Evolutionary conservation across 345 rosid species (phyloP).

Genomic region (Punica granatum): DNA sequence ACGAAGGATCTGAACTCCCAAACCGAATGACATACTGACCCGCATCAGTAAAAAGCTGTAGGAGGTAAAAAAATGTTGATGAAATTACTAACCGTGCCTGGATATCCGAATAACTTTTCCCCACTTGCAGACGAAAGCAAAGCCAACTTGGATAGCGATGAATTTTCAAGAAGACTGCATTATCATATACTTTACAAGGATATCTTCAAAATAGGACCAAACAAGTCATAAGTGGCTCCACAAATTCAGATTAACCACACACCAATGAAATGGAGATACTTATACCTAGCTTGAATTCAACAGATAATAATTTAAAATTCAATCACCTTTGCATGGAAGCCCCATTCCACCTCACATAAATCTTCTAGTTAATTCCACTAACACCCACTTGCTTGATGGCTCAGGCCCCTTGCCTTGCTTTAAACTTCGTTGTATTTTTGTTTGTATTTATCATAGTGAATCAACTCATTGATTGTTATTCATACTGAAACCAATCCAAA

Average conservation of each 20-base stretch:
- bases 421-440: neutral
- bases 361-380: neutral
- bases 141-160: neutral
- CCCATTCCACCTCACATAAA: neutral
- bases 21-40: slow-evolving; percentile 94
- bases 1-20: slow-evolving; percentile 59
- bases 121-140: neutral
- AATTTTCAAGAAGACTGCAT: neutral
- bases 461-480: neutral
- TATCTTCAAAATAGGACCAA: neutral
- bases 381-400: too few relatives aligned
- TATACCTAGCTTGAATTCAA: neutral
- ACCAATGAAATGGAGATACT: neutral
- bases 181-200: neutral
- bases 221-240: too few relatives aligned
- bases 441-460: neutral
- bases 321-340: neutral
- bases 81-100: neutral
- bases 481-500: neutral
- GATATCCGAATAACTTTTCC: neutral
- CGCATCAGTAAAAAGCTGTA: slow-evolving; percentile 93
- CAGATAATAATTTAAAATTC: neutral
- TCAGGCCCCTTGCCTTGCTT: neutral
- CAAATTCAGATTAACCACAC: neutral
- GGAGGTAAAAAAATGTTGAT: slow-evolving; percentile 6